These are phyloP conservation scores for Fibroporia radiculosa DNA, from an alignment of 768 basidiomycete species.

Conservation along the genomic window DNA sequence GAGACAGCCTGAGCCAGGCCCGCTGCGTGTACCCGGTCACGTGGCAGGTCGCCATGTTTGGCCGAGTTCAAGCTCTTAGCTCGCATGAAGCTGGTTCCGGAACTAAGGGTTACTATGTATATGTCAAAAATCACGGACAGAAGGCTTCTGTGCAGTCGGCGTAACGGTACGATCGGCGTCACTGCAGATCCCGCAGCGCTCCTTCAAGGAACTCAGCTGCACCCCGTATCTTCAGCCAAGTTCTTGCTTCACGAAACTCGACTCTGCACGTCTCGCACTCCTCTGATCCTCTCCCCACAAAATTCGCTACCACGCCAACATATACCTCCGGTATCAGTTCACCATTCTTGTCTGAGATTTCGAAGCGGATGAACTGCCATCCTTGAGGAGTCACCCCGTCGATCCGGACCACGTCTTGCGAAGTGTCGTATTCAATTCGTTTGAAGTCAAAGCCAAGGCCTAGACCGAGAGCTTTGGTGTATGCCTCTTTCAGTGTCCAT, in stretches of 20 bases:
- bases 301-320: conserved; percentile 61
- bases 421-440: conserved; percentile 64
- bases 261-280: conserved; percentile 10
- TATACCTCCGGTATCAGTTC: conserved; percentile 44
- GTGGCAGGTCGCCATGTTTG: too few species aligned
- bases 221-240: conserved; percentile 16
- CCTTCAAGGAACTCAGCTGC: conserved; percentile 13
- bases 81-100: too few species aligned
- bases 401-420: conserved; percentile 42
- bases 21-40: too few species aligned
- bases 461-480: conserved; percentile 79
- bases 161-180: too few species aligned
- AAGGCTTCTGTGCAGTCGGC: too few species aligned
- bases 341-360: conserved; percentile 21
- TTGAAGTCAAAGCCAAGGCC: conserved; percentile 80
- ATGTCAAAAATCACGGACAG: too few species aligned
- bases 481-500: conserved; percentile 90
- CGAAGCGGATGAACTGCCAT: conserved; percentile 65
- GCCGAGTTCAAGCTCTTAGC: too few species aligned
- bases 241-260: conserved; percentile 1
- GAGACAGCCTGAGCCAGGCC: too few species aligned
- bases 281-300: conserved; percentile 34
- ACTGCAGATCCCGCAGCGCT: conserved; percentile 10
- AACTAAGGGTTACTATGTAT: too few species aligned
- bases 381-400: conserved; percentile 50